Percentiles rank a stretch among this genome's conserved stretches.
Evolutionary conservation across 371 early-diverging fungal species (phyloP).

Genomic region (Actinomortierella ambigua): DNA sequence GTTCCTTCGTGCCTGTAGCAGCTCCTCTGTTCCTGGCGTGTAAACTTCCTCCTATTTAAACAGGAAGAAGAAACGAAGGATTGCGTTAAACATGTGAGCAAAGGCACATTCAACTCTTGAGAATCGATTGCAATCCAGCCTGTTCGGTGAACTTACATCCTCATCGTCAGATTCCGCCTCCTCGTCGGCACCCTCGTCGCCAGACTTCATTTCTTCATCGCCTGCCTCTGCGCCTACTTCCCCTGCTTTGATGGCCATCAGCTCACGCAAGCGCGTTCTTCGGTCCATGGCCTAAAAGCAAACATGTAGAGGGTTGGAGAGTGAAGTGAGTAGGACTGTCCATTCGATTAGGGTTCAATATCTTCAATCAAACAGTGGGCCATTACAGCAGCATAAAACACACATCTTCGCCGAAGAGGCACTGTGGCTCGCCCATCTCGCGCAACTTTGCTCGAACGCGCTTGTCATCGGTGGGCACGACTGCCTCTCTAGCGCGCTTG

Average conservation of each 20-base stretch:
- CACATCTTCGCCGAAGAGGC: slow-evolving; percentile 95
- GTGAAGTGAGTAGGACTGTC: slow-evolving; percentile 1
- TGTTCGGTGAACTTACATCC: slow-evolving; percentile 29
- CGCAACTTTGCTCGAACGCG: slow-evolving; percentile 79
- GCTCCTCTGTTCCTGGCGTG: slow-evolving; percentile 75
- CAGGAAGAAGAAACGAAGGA: slow-evolving; percentile 1
- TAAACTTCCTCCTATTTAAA: slow-evolving; percentile 82
- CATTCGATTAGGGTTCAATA: too few species aligned
- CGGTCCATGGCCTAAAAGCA: slow-evolving; percentile 83
- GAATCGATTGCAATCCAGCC: too few species aligned
- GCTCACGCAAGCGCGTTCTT: slow-evolving; percentile 79
- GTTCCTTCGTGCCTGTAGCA: slow-evolving; percentile 72
- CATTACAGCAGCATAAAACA: too few species aligned
- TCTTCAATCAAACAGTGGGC: too few species aligned
- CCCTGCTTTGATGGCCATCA: slow-evolving; percentile 65
- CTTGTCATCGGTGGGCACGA: slow-evolving; percentile 92
- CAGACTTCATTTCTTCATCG: slow-evolving; percentile 52
- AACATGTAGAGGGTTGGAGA: background rate
- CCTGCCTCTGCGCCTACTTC: slow-evolving; percentile 50
- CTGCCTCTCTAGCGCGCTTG: slow-evolving; percentile 77
- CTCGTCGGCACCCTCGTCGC: slow-evolving; percentile 53
- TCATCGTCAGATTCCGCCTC: slow-evolving; percentile 47
- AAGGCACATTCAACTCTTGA: slow-evolving; percentile 4
- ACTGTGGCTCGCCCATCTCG: slow-evolving; percentile 84
- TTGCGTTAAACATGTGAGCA: slow-evolving; percentile 16